Percentiles rank a stretch among this genome's conserved stretches.
These are phyloP conservation scores for Crotalaria pallida DNA, from an alignment of 306 rosid genomes.

Conservation along the genomic window DNA sequence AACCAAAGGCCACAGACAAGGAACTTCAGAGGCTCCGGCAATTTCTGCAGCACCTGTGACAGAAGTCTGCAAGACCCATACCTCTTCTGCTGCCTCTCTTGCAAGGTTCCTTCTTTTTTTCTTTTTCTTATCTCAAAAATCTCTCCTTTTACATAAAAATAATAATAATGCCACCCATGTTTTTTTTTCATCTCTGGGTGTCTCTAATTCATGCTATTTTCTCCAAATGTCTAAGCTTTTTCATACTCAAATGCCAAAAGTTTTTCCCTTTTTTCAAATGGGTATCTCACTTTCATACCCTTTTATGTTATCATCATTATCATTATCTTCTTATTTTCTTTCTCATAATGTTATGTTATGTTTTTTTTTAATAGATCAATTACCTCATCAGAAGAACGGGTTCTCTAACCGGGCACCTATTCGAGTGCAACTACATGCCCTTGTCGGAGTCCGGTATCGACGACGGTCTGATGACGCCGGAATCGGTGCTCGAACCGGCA, in stretches of 20 bases:
- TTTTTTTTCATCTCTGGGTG: neutral
- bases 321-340: neutral
- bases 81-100: conserved; percentile 73
- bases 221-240: neutral
- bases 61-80: conserved; percentile 81
- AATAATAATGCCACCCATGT: no score
- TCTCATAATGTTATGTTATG: no score
- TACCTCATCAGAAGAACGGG: conserved; percentile 43
- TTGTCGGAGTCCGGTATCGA: conserved; percentile 54
- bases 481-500: conserved; percentile 64
- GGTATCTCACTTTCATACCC: neutral
- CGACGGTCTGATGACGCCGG: conserved; percentile 64
- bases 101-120: conserved; percentile 60
- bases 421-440: conserved; percentile 68
- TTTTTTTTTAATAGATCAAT: conserved; percentile 38
- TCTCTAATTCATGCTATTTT: neutral
- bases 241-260: neutral
- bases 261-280: neutral
- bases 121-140: no score
- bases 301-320: neutral
- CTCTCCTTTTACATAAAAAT: no score
- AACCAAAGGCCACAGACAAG: conserved; percentile 69
- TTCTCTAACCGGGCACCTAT: conserved; percentile 41
- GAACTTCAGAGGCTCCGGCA: conserved; percentile 73
- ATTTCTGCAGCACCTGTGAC: conserved; percentile 77